Percentiles rank a stretch among this genome's conserved stretches.
Conservation (phyloP, 768 basidiomycete genomes). For the Rhizopogon vesiculosus region DNA sequence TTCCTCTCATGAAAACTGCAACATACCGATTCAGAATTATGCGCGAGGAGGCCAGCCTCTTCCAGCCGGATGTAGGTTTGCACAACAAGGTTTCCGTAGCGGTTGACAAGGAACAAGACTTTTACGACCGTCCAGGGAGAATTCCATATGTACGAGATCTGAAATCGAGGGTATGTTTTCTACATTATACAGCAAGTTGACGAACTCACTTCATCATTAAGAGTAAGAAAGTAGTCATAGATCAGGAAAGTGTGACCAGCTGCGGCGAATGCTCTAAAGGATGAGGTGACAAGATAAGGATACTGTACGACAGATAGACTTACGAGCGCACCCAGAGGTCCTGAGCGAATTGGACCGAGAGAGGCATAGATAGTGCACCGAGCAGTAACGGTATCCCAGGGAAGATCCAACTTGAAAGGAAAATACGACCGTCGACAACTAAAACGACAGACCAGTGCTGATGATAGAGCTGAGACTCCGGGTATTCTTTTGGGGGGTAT, state of each 20-base stretch:
- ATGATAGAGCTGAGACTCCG: too few species aligned
- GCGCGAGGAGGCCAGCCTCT: conserved; percentile 15
- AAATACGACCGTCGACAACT: too few species aligned
- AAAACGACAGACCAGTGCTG: too few species aligned
- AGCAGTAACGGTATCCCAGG: neutral
- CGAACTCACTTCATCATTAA: conserved; percentile 19
- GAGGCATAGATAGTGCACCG: neutral
- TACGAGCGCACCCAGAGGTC: neutral
- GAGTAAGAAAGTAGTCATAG: conserved; percentile 25
- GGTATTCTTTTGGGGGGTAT: too few species aligned
- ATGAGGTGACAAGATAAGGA: neutral
- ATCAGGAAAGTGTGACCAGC: conserved; percentile 17
- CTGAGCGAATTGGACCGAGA: neutral
- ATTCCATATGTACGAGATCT: conserved; percentile 8
- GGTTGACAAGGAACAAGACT: conserved; percentile 13
- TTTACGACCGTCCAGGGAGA: conserved; percentile 12
- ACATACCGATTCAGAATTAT: conserved; percentile 11
- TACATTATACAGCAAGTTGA: conserved; percentile 9
- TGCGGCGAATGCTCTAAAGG: conserved; percentile 5
- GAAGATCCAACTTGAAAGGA: too few species aligned
- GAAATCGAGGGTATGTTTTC: neutral
- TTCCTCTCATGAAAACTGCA: neutral
- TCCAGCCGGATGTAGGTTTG: conserved; percentile 17
- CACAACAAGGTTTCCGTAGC: conserved; percentile 12
- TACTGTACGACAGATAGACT: neutral